Evolutionary conservation across 2,329 filamentous ascomycete genomes (phyloP).

Genomic region (Fusarium humuli): DNA sequence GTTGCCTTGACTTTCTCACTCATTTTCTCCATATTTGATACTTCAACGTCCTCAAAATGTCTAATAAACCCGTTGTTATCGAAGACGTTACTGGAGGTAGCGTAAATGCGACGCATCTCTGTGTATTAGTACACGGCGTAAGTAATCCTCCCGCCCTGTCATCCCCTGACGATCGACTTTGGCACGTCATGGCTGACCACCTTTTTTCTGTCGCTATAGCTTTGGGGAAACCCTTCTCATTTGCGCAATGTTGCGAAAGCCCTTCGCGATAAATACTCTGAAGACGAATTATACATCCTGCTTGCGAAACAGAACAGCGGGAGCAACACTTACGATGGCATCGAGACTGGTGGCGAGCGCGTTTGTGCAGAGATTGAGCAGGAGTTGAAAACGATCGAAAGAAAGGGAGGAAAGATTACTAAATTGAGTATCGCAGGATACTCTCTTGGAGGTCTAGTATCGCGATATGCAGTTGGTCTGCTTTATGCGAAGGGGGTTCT

Average conservation of each 20-base stretch:
- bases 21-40: slow-evolving; percentile 1
- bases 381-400: slow-evolving; percentile 66
- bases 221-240: slow-evolving; percentile 85
- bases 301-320: slow-evolving; percentile 79
- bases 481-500: slow-evolving; percentile 84
- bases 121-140: slow-evolving; percentile 82
- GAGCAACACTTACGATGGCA: slow-evolving; percentile 77
- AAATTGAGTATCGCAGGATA: slow-evolving; percentile 92
- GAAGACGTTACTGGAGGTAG: slow-evolving; percentile 61
- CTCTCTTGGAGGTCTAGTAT: slow-evolving; percentile 87
- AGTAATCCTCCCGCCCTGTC: slow-evolving; percentile 46
- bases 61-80: slow-evolving; percentile 21
- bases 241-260: slow-evolving; percentile 75
- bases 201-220: slow-evolving; percentile 52
- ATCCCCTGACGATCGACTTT: slow-evolving; percentile 29
- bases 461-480: slow-evolving; percentile 87
- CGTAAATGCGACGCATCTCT: slow-evolving; percentile 74
- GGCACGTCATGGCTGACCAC: slow-evolving; percentile 42
- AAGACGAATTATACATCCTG: slow-evolving; percentile 75
- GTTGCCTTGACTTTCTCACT: background rate
- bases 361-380: slow-evolving; percentile 76
- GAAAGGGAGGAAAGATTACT: slow-evolving; percentile 75
- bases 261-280: slow-evolving; percentile 69
- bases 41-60: slow-evolving; percentile 28
- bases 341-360: slow-evolving; percentile 75